phyloP scores from a whole-genome alignment of 352 stramenopile genomes.

The Peronospora farinosa region DNA sequence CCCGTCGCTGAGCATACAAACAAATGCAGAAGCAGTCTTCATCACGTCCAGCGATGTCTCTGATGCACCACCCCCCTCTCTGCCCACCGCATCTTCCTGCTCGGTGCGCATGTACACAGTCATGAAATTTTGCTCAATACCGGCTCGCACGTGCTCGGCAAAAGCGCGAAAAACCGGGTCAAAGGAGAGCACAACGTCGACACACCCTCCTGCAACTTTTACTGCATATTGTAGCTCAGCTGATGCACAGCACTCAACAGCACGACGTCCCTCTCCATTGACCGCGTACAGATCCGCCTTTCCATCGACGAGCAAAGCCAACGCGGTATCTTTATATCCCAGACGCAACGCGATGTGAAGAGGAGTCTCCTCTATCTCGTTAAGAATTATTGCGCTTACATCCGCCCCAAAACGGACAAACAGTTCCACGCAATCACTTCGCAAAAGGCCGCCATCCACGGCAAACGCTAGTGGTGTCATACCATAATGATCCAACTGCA shows the following conservation, averaged over 20 bases:
- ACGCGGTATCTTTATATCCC: slow-evolving; percentile 48
- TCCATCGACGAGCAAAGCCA: slow-evolving; percentile 56
- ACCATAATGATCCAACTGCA: slow-evolving; percentile 47
- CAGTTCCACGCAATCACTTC: slow-evolving; percentile 39
- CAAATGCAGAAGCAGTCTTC: slow-evolving; percentile 55
- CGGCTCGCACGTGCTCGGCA: slow-evolving; percentile 47
- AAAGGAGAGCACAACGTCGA: slow-evolving; percentile 78
- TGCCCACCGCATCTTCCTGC: slow-evolving; percentile 27
- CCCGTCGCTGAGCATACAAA: slow-evolving; percentile 62
- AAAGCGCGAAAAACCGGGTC: slow-evolving; percentile 57
- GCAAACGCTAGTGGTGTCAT: slow-evolving; percentile 65
- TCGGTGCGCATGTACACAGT: slow-evolving; percentile 64
- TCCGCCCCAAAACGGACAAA: slow-evolving; percentile 51
- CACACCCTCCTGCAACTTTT: slow-evolving; percentile 56
- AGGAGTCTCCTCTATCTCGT: slow-evolving; percentile 54
- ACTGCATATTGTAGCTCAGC: slow-evolving; percentile 70
- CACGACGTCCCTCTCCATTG: slow-evolving; percentile 49
- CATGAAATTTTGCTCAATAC: slow-evolving; percentile 70
- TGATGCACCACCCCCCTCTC: slow-evolving; percentile 19
- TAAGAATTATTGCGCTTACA: slow-evolving; percentile 40
- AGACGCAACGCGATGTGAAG: slow-evolving; percentile 64
- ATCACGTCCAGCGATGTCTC: slow-evolving; percentile 47
- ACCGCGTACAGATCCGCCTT: slow-evolving; percentile 46
- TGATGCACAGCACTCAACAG: slow-evolving; percentile 69
- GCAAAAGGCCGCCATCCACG: slow-evolving; percentile 46